Base-by-base conservation (phyloP, 129 eudicot species). In the Silybum marianum region DNA sequence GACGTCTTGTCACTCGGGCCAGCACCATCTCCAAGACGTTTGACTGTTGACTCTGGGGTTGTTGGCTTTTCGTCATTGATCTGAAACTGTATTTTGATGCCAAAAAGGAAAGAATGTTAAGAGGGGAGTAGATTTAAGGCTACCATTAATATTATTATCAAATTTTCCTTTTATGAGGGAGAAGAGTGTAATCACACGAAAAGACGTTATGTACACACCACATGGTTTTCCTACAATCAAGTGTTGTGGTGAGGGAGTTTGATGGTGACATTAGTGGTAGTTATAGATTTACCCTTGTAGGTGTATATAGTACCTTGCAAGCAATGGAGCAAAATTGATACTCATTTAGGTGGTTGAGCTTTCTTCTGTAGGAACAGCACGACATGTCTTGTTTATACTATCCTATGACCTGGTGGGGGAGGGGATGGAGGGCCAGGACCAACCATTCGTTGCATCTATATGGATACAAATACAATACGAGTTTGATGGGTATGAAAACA, bases 341-440 rank as follows among this genome's bases (percentile, higher is more conserved):
- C 13, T 54, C 80, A 6, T 34, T 32, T 2, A 88, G 87, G 25
- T 85, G 77, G 24, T 23, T 76, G 21, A 91, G 75, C 69, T 62
- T 85, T 44, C 89, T 77, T 14, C 26, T 70, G 72, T 93, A 91
- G 5, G 60, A 19, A 10, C 28, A 38, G 69, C 96, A 91, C 3
- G 90, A 74, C 23, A 30, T 40, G 23, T 83, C 68, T 8, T 68
- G 79, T 69, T 83, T 86, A 6, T 79, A 46, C 60, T 36, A 75
- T 9, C 91, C 88, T 0, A 93, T 85, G 12, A 87, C 92, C 7
- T 72, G 63, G 63, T 87, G 92, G 9, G 91, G 93, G 25, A 87
- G 86, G 21, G 93, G 93, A 51, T 79, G 84, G 60, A 89, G 71
- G 44, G 93, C 72, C 2, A 91, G 44, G 22, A 88, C 91, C 84